These are phyloP conservation scores for Hevea brasiliensis DNA, from an alignment of 345 rosid species.

Conservation along the genomic window DNA sequence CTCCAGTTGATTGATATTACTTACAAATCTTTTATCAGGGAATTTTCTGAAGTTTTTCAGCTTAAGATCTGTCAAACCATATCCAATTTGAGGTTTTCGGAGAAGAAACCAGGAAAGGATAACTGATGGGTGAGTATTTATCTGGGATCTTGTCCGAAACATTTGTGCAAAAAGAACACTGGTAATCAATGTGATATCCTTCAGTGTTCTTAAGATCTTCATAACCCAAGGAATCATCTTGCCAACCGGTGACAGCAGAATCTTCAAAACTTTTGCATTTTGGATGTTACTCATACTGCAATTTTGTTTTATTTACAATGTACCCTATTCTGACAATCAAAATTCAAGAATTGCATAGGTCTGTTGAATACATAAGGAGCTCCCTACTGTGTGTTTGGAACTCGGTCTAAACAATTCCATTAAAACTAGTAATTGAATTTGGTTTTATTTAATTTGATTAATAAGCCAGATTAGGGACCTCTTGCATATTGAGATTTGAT, in stretches of 20 bases:
- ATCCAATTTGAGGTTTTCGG: neutral
- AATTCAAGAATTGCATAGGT: too few species aligned
- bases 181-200: neutral
- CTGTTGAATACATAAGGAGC: too few species aligned
- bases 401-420: too few species aligned
- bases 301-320: neutral
- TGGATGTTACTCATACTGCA: neutral
- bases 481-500: too few species aligned
- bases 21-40: conserved; percentile 51
- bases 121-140: neutral
- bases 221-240: neutral
- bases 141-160: neutral
- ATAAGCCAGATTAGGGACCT: neutral
- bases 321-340: neutral
- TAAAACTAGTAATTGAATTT: too few species aligned
- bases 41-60: conserved; percentile 70
- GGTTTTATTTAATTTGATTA: too few species aligned
- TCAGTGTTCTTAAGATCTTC: neutral
- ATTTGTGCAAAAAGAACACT: neutral
- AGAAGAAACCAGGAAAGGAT: neutral
- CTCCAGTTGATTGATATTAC: conserved; percentile 42
- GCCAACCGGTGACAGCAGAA: neutral
- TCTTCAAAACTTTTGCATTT: neutral
- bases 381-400: too few species aligned
- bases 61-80: conserved; percentile 39